These are phyloP conservation scores for Gypsophila paniculata DNA, from an alignment of 179 eudicot species.

Conservation along the genomic window DNA sequence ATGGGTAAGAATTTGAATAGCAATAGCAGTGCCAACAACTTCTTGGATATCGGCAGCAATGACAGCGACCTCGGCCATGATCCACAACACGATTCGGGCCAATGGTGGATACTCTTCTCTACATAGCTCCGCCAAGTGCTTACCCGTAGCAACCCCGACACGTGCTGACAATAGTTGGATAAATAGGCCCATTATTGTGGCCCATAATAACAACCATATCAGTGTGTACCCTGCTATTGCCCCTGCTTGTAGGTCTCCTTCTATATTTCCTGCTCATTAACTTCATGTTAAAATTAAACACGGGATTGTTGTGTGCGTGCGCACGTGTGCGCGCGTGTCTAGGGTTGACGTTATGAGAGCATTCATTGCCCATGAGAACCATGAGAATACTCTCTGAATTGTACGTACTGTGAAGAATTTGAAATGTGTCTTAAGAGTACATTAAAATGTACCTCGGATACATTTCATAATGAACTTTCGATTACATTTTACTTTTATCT, in stretches of 20 bases:
- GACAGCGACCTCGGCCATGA: slow-evolving; percentile 88
- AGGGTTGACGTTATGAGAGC: no score
- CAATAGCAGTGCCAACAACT: slow-evolving; percentile 95
- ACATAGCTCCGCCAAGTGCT: slow-evolving; percentile 79
- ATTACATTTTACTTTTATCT: no score
- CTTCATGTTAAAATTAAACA: background rate
- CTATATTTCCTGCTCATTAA: slow-evolving; percentile 30
- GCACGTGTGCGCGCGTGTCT: no score
- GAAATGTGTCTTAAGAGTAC: no score
- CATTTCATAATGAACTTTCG: no score
- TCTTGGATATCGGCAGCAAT: slow-evolving; percentile 93
- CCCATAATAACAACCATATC: slow-evolving; percentile 80
- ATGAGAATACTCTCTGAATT: no score
- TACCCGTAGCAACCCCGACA: slow-evolving; percentile 78
- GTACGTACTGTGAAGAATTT: no score
- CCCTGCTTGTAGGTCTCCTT: slow-evolving; percentile 83
- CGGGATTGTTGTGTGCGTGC: no score
- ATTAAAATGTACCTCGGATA: no score
- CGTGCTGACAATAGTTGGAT: slow-evolving; percentile 69
- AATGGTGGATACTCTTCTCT: slow-evolving; percentile 76
- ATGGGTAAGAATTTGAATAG: slow-evolving; percentile 68
- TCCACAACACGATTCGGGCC: slow-evolving; percentile 67
- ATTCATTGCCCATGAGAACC: no score
- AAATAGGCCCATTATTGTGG: slow-evolving; percentile 69
- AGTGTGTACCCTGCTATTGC: slow-evolving; percentile 84